Evolutionary conservation across 148 eudicot species (phyloP), one percentile per base, ranked within the genome.

Genomic region (Euryodendron excelsum): DNA sequence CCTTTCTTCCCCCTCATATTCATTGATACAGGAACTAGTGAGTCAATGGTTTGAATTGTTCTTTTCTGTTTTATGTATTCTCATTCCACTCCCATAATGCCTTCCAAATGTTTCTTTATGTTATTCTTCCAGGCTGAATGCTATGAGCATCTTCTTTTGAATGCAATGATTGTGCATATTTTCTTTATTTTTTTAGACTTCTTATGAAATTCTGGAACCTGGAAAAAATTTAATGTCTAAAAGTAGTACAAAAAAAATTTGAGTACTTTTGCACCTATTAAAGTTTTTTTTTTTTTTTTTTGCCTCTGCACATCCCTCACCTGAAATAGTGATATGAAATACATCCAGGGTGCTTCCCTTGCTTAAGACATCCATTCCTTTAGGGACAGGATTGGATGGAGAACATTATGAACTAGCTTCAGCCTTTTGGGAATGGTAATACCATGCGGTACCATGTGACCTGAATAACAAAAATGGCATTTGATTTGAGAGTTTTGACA

Each of bases 381-480:
- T 34, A 36, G 23, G 64, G 45, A 47, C 64, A 69, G 50, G 66
- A 74, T 39, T 59, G 52, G 56, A 39, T 37, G 56, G 56, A 30
- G 17, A 41, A 31, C 53, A 25, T 25, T 52, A 23, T 25, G 27
- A 48, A 34, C 65, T 18, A 56, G 12, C 28, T 72, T 34, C 4
- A 36, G 34, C 77, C 65, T 73, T 36, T 36, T 47, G 52, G 15
- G 11, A 58, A 25, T 14, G 10, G 45, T 55, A 73, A 55, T 52
- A 15, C n/a, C 36, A 41, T 58, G 48, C 21, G 25, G n/a, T 41
- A 25, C 55, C 30, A 59, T 41, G 47, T 59, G 50, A 58, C n/a
- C 21, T 56, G 77, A 39, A 31, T 74, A 39, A 25, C 31, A 11
- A 59, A 71, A 71, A 55, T 25, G 76, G 11, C 45, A 72, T 56